Percentiles rank a stretch among this genome's conserved stretches.
Conservation (phyloP, 768 basidiomycete species). For the Termitomyces sp. region DNA sequence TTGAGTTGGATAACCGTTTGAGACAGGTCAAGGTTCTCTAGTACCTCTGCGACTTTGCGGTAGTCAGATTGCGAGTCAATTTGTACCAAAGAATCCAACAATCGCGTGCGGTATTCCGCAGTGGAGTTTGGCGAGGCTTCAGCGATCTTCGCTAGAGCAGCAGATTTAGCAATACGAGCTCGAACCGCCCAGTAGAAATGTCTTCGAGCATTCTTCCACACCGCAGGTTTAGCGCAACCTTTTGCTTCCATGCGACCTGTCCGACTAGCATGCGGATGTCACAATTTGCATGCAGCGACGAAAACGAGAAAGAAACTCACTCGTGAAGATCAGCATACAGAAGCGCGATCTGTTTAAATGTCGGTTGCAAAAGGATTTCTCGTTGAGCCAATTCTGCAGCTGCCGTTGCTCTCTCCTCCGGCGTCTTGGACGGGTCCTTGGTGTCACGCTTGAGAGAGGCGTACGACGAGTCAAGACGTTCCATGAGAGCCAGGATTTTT, state of each 20-base stretch:
- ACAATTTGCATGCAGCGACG: slow-evolving; percentile 4
- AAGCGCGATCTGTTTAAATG: slow-evolving; percentile 90
- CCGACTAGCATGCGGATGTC: slow-evolving; percentile 47
- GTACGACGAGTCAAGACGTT: slow-evolving; percentile 83
- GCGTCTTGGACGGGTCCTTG: slow-evolving; percentile 64
- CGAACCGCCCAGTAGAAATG: slow-evolving; percentile 94
- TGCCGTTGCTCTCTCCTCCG: slow-evolving; percentile 71
- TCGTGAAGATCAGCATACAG: slow-evolving; percentile 96
- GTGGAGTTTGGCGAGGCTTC: slow-evolving; percentile 69
- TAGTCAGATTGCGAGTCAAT: slow-evolving; percentile 48
- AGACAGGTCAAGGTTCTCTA: slow-evolving; percentile 68
- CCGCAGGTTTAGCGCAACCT: slow-evolving; percentile 80
- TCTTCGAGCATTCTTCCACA: slow-evolving; percentile 87
- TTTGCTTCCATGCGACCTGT: slow-evolving; percentile 97
- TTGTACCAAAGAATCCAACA: slow-evolving; percentile 58
- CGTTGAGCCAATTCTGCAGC: slow-evolving; percentile 64
- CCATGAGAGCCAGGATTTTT: slow-evolving; percentile 88
- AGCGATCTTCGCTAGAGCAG: slow-evolving; percentile 55
- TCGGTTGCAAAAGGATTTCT: slow-evolving; percentile 77
- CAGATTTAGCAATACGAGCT: slow-evolving; percentile 67
- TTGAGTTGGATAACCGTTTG: slow-evolving; percentile 58
- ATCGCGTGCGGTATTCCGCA: slow-evolving; percentile 55
- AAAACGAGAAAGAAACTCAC: slow-evolving; percentile 38
- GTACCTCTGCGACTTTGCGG: slow-evolving; percentile 51
- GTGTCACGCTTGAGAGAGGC: slow-evolving; percentile 75